Percentiles rank a stretch among this genome's conserved stretches.
Evolutionary conservation across 2,329 filamentous ascomycete species (phyloP).

Genomic region (Calonectria pseudoturangicola): DNA sequence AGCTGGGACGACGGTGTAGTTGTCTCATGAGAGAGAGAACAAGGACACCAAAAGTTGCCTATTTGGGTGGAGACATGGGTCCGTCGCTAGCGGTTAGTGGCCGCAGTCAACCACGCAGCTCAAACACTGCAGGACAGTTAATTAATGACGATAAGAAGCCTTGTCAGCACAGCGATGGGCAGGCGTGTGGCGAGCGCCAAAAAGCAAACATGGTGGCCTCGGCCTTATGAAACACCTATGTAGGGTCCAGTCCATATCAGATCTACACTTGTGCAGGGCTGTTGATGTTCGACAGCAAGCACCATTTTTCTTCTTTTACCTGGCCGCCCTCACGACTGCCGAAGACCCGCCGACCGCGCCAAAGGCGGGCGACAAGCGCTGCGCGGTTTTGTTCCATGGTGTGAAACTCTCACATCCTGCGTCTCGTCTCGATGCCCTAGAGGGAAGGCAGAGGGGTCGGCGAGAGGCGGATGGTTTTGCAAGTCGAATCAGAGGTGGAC

Average conservation of each 20-base stretch:
- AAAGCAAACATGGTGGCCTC: constrained; percentile 29
- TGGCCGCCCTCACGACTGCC: not conserved
- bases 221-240: constrained; percentile 19
- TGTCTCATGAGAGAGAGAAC: constrained; percentile 48
- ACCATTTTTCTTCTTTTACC: not conserved
- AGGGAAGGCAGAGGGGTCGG: not conserved
- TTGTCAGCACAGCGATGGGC: not conserved
- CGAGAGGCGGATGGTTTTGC: constrained; percentile 24
- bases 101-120: constrained; percentile 22
- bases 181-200: constrained; percentile 8
- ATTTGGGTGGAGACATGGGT: constrained; percentile 35
- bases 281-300: not conserved
- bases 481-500: constrained; percentile 23
- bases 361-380: not conserved
- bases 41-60: constrained; percentile 35
- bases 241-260: constrained; percentile 13
- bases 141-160: constrained; percentile 10
- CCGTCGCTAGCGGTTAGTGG: constrained; percentile 34
- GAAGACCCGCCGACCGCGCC: not conserved
- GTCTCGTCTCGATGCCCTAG: not conserved
- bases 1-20: constrained; percentile 44
- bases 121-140: constrained; percentile 18
- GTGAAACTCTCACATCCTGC: not conserved
- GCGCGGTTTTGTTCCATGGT: constrained; percentile 11
- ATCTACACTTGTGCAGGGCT: constrained; percentile 1